A percentile compares a stretch with the other conserved stretches of the same genome.
Conservation (phyloP, 495 filamentous ascomycete species). For the Neurospora sp. region DNA sequence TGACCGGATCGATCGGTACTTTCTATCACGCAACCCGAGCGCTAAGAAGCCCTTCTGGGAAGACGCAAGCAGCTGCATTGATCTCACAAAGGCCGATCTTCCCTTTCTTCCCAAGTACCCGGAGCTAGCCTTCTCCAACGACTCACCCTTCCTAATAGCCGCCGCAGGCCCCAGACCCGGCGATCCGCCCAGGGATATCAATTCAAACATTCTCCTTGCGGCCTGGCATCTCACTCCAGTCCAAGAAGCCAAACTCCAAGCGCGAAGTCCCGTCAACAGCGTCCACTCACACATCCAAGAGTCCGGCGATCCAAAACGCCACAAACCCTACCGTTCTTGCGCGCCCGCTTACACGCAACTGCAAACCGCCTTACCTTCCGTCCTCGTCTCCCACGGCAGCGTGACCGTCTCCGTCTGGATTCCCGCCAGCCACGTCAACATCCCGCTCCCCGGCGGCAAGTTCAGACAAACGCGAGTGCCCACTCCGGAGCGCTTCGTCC, state of each 20-base stretch:
- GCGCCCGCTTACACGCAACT: slow-evolving; percentile 15
- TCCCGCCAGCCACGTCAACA: slow-evolving; percentile 14
- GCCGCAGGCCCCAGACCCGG: slow-evolving; percentile 18
- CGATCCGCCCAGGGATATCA: slow-evolving; percentile 5
- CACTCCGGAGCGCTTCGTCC: slow-evolving; percentile 13
- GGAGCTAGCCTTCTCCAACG: slow-evolving; percentile 18
- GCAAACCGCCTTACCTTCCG: slow-evolving; percentile 14
- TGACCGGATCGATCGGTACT: slow-evolving; percentile 20
- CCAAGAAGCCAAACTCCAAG: slow-evolving; percentile 8
- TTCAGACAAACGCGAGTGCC: slow-evolving; percentile 4
- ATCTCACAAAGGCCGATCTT: slow-evolving; percentile 10
- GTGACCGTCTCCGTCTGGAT: slow-evolving; percentile 21
- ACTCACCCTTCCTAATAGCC: slow-evolving; percentile 15
- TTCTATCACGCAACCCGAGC: slow-evolving; percentile 10
- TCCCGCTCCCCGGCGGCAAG: slow-evolving; percentile 10
- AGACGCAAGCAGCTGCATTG: slow-evolving; percentile 16
- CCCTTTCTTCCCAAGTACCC: slow-evolving; percentile 22
- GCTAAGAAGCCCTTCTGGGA: slow-evolving; percentile 17
- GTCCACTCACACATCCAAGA: slow-evolving; percentile 1
- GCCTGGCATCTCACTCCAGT: slow-evolving; percentile 21
- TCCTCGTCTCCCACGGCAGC: slow-evolving; percentile 14
- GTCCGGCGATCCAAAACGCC: slow-evolving; percentile 6
- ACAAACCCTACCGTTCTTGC: slow-evolving; percentile 15
- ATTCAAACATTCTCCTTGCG: slow-evolving; percentile 12
- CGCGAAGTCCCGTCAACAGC: slow-evolving; percentile 8